Base-by-base conservation (phyloP, 352 stramenopile species). In the Phytophthora fragariaefolia region DNA sequence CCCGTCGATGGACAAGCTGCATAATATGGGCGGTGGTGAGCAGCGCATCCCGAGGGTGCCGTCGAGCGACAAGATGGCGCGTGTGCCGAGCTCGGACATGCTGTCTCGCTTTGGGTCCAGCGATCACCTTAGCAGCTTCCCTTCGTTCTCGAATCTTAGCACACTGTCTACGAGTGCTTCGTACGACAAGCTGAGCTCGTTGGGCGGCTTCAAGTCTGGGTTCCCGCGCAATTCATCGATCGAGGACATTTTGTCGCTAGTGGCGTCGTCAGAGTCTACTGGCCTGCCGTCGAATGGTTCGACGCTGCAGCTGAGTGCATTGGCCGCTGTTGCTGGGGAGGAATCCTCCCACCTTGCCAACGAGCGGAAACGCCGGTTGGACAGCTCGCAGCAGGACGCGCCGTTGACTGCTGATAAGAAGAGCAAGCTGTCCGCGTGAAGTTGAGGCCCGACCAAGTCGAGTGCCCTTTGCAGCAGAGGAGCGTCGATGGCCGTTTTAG, bases 221-320 rank as follows among this genome's bases (percentile, higher is more conserved):
- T 92, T 95, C 52, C 86, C 86, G 15, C 86, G 86, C 27, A 95
- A 95, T 68, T 95, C 87, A 20, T 95, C 87, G 13, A 93, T 95
- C 42, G 87, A 95, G 58, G 87, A 95, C 57, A 95, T 95, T 67
- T 59, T 95, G 48, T 95, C 87, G 55, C 74, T 95, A 1, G 85
- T 95, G 42, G 87, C 87, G 18, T 91, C 83, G 30, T 93, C 85
- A 3, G 85, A 93, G 69, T 82, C 74, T n/a, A 76, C 72, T 4
- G 74, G 81, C 38, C 47, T 85, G 43, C 62, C 71, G 3, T 83
- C 71, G 3, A 81, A 75, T 64, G 79, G 80, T 36, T 93, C 84
- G 18, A 79, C 80, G 49, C 48, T 93, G 57, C 84, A 93, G 62
- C 51, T 91, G 48, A 93, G 74, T 52, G 82, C 85, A 22, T 50